A percentile compares a stretch with the other conserved stretches of the same genome.
Conservation (phyloP, 2,329 filamentous ascomycete genomes). For the Chaetomium globosum region DNA sequence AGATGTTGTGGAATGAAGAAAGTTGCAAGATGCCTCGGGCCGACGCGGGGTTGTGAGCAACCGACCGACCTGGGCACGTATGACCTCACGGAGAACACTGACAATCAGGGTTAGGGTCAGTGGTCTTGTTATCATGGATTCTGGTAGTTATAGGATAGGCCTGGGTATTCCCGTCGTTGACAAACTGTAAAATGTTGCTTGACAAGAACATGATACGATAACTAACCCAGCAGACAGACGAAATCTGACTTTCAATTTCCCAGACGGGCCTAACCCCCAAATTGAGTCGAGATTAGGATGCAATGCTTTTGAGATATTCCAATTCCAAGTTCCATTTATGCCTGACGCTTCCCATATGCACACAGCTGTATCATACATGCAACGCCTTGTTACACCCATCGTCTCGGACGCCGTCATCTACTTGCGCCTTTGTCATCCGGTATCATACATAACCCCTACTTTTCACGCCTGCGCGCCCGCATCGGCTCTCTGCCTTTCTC, state of each 20-base stretch:
- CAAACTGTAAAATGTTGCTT: too few species aligned
- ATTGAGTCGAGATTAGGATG: not conserved
- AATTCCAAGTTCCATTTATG: constrained; percentile 1
- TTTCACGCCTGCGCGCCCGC: not conserved
- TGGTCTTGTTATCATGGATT: not conserved
- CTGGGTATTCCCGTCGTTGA: too few species aligned
- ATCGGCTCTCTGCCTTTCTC: not conserved
- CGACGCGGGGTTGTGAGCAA: constrained; percentile 2
- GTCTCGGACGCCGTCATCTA: not conserved
- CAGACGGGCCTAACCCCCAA: not conserved
- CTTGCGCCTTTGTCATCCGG: not conserved
- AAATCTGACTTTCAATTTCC: too few species aligned
- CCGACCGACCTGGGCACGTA: not conserved
- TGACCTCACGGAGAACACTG: not conserved
- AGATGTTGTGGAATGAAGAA: not conserved
- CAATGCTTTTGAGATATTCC: constrained; percentile 2
- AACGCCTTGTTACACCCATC: not conserved
- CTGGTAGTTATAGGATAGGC: too few species aligned
- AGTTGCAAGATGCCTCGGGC: not conserved
- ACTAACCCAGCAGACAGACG: too few species aligned
- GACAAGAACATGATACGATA: too few species aligned
- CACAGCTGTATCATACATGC: constrained; percentile 2
- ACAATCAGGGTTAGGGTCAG: not conserved
- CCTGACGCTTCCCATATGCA: constrained; percentile 3
- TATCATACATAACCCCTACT: not conserved